A percentile compares a stretch with the other conserved stretches of the same genome.
Conservation (phyloP, 805 yeast species). For the Trichomonascus vanleenenianus region DNA sequence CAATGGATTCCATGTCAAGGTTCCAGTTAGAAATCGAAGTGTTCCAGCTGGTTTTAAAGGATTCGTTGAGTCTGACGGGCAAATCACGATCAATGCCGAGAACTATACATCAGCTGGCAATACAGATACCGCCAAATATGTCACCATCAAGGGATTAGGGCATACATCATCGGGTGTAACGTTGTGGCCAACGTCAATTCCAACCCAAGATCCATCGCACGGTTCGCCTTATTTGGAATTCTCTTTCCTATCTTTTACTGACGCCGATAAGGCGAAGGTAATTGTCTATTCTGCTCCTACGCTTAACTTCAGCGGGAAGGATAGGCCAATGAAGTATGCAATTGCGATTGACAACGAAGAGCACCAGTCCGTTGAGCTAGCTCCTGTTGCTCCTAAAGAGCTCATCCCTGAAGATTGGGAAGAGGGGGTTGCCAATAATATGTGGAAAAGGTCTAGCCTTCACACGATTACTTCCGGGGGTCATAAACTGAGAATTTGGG, state of each 20-base stretch:
- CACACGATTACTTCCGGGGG: conserved; percentile 9
- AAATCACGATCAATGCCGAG: conserved; percentile 14
- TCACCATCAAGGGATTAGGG: conserved; percentile 8
- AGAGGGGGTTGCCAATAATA: conserved; percentile 12
- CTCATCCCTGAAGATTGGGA: conserved; percentile 13
- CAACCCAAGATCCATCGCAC: conserved; percentile 3
- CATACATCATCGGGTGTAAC: conserved; percentile 13
- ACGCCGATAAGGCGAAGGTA: conserved; percentile 14
- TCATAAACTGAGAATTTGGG: conserved; percentile 12
- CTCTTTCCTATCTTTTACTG: conserved; percentile 6
- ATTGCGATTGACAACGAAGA: conserved; percentile 22
- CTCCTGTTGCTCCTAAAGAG: conserved; percentile 14
- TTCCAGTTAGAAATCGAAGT: conserved; percentile 5
- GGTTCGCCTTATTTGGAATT: conserved; percentile 9
- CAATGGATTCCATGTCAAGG: neutral
- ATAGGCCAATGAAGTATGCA: conserved; percentile 22
- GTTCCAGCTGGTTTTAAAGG: conserved; percentile 7
- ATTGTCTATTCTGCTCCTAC: conserved; percentile 20
- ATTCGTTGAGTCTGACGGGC: conserved; percentile 14
- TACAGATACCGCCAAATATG: conserved; percentile 4
- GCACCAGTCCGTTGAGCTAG: conserved; percentile 19
- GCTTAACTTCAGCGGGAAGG: conserved; percentile 19
- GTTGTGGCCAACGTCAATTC: conserved; percentile 7
- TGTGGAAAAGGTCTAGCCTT: conserved; percentile 5
- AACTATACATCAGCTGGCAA: conserved; percentile 2